These are phyloP conservation scores for Flaveria floridana DNA, from an alignment of 140 eudicot genomes.

Conservation along the genomic window DNA sequence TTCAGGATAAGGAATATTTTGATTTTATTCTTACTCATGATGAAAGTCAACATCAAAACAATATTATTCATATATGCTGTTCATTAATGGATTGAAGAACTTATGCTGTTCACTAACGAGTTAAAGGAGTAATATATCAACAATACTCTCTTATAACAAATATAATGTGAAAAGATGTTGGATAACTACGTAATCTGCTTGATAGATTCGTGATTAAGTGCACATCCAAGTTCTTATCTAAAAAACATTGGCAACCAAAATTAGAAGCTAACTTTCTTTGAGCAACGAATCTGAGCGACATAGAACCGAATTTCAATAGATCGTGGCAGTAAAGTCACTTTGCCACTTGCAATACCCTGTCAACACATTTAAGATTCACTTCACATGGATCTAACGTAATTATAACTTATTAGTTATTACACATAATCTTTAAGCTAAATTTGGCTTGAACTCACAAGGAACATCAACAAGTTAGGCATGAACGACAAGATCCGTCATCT, in stretches of 20 bases:
- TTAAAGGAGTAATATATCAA: no score
- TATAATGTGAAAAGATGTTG: not conserved
- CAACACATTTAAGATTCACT: no score
- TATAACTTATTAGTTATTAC: not conserved
- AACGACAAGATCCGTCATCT: conserved; percentile 31
- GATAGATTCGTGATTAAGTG: not conserved
- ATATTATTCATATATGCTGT: not conserved
- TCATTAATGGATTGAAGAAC: not conserved
- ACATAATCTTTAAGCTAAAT: not conserved
- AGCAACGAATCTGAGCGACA: no score
- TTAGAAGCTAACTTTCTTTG: not conserved
- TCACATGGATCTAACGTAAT: not conserved
- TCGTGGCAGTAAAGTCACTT: no score
- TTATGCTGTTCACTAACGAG: not conserved
- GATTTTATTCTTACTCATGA: not conserved
- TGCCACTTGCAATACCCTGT: no score
- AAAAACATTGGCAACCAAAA: not conserved
- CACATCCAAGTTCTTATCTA: not conserved
- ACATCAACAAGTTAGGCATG: conserved; percentile 2
- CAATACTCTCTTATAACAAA: no score
- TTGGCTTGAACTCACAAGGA: not conserved
- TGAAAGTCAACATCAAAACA: not conserved
- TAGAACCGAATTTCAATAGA: no score
- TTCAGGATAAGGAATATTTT: conserved; percentile 15
- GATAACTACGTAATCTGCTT: not conserved